Evolutionary conservation across 2,329 filamentous ascomycete species (phyloP).

Genomic region (Chalaropsis ovoidea): DNA sequence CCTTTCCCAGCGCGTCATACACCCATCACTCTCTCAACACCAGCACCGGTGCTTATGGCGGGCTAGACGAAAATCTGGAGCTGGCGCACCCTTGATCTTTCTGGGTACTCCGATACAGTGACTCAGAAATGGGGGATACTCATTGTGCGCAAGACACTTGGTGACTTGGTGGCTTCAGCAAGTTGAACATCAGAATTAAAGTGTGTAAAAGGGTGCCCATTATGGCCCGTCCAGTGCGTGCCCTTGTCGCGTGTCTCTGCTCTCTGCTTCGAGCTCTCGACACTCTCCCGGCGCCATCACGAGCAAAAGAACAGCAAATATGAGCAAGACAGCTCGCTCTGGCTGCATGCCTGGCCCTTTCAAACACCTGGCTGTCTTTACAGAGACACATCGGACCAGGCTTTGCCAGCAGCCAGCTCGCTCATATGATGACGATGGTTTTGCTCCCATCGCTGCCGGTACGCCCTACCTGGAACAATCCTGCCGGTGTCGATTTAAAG

Average conservation of each 20-base stretch:
- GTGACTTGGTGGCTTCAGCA: background rate
- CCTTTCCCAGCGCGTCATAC: background rate
- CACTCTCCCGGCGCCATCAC: background rate
- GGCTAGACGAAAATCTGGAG: background rate
- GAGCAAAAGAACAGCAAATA: background rate
- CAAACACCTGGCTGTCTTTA: background rate
- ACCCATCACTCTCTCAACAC: background rate
- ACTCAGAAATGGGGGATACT: background rate
- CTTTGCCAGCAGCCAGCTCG: background rate
- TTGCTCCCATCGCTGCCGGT: background rate
- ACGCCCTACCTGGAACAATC: background rate
- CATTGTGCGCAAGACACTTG: background rate
- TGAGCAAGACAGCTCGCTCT: background rate
- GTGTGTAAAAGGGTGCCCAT: background rate
- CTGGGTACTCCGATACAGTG: background rate
- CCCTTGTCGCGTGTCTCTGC: background rate
- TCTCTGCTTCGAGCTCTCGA: background rate
- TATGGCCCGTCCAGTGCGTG: background rate
- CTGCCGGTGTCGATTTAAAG: background rate
- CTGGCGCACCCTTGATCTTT: background rate
- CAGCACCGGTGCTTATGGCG: background rate
- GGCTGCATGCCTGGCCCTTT: background rate
- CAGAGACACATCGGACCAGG: slow-evolving; percentile 3
- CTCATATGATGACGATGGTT: background rate
- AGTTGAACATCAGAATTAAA: background rate